phyloP scores from a whole-genome alignment of 2,329 filamentous ascomycete genomes.

The Alternaria infectoria region DNA sequence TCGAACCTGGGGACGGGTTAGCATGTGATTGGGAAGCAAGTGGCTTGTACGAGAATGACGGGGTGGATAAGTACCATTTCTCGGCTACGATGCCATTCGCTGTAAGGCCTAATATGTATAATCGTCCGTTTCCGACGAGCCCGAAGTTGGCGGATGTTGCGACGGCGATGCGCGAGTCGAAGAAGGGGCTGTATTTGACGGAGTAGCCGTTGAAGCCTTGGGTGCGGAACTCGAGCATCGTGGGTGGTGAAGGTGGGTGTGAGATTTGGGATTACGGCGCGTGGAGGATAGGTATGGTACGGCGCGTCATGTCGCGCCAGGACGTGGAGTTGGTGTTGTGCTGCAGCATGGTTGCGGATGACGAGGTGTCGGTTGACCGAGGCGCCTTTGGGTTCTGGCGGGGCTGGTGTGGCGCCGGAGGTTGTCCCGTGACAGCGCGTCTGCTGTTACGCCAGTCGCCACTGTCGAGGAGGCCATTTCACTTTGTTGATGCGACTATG shows the following conservation, averaged over 20 bases:
- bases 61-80: no score
- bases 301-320: conserved; percentile 25
- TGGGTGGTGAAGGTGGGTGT: conserved; percentile 16
- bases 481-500: neutral
- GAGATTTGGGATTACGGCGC: conserved; percentile 14
- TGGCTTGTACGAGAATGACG: no score
- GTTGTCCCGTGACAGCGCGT: conserved; percentile 27
- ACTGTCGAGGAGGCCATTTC: neutral
- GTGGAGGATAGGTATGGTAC: conserved; percentile 4
- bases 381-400: conserved; percentile 22
- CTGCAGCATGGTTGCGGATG: conserved; percentile 25
- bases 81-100: conserved; percentile 82
- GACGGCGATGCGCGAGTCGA: conserved; percentile 91
- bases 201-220: conserved; percentile 94
- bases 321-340: conserved; percentile 19
- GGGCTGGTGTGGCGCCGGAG: conserved; percentile 15
- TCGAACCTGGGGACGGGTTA: conserved; percentile 71
- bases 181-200: conserved; percentile 98
- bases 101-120: conserved; percentile 84
- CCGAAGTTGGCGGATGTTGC: conserved; percentile 94
- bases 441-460: neutral
- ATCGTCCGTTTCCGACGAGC: conserved; percentile 90
- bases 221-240: conserved; percentile 93
- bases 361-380: conserved; percentile 28
- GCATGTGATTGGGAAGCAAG: no score